A percentile compares a stretch with the other conserved stretches of the same genome.
Evolutionary conservation across 306 rosid species (phyloP).

Genomic region (Citrullus colocynthis): DNA sequence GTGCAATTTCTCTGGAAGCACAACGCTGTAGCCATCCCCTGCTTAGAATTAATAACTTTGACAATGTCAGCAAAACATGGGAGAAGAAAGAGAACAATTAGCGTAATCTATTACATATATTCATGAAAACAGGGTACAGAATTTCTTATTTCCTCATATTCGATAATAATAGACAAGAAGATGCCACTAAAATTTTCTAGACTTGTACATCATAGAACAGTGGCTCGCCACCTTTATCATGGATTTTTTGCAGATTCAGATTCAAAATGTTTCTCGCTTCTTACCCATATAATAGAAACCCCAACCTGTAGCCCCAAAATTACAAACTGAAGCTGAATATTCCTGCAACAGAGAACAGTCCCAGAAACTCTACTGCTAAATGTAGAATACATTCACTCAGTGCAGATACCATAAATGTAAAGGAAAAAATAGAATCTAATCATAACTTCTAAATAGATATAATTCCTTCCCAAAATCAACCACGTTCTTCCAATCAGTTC

Average conservation of each 20-base stretch:
- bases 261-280: background rate
- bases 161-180: background rate
- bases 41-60: conserved; percentile 30
- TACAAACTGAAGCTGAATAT: background rate
- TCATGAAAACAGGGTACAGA: background rate
- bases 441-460: background rate
- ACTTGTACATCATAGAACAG: background rate
- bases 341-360: background rate
- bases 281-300: background rate
- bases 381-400: background rate
- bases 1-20: conserved; percentile 88
- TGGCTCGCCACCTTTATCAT: background rate
- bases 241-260: background rate
- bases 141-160: background rate
- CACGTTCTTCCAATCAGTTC: background rate
- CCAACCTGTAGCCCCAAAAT: background rate
- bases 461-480: background rate
- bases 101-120: background rate
- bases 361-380: background rate
- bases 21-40: conserved; percentile 86
- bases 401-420: background rate
- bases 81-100: background rate
- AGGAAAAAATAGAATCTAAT: background rate
- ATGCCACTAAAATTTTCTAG: background rate
- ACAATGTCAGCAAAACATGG: conserved; percentile 12